Evolutionary conservation across 768 basidiomycete species (phyloP), one percentile per base, ranked within the genome.

Genomic region (Termitomyces sp.): DNA sequence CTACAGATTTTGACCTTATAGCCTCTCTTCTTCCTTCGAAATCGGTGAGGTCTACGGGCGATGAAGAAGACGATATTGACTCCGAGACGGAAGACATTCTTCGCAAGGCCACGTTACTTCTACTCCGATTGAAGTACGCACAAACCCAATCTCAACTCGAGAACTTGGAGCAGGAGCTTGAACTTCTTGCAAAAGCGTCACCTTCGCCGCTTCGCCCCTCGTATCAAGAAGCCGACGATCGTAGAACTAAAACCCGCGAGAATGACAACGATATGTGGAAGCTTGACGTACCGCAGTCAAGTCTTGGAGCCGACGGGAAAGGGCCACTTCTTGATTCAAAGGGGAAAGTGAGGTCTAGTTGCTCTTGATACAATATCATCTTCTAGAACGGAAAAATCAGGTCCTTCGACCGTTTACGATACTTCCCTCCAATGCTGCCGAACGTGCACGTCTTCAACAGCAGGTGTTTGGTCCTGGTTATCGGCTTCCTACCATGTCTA

Each of bases 361-460:
- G 7, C 24, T 16, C 26, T 35, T 43, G 18, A 6, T 22, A 24
- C 40, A 10, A 4, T 32, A 30, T 4, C 16, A 32, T 36, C 42
- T n/a, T 22, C 22, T 43, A 20, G 54, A 36, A 28, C 14, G 24
- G 20, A 40, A 14, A 26, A 32, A 43, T 40, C 28, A 97, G 91
- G 92, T 93, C 14, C 75, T 97, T 56, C 83, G 89, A 36, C 93
- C 96, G 16, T 98, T 99, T 70, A 95, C 91, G 0, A 94, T 99
- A 58, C 77, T 98, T 14, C 92, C 95, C 0, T 82, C 88, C 3
- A 79, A 81, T 33, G 73, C 79, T 44, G 69, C 78, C 20, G 81
- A 95, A 63, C 85, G 95, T 58, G 78, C 86, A 43, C 81, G 85
- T 26, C 67, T 97, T 6, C 87, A 87, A 67, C 73, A 81, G 2